phyloP scores from a whole-genome alignment of 2,329 filamentous ascomycete genomes.

The Calonectria naviculata region DNA sequence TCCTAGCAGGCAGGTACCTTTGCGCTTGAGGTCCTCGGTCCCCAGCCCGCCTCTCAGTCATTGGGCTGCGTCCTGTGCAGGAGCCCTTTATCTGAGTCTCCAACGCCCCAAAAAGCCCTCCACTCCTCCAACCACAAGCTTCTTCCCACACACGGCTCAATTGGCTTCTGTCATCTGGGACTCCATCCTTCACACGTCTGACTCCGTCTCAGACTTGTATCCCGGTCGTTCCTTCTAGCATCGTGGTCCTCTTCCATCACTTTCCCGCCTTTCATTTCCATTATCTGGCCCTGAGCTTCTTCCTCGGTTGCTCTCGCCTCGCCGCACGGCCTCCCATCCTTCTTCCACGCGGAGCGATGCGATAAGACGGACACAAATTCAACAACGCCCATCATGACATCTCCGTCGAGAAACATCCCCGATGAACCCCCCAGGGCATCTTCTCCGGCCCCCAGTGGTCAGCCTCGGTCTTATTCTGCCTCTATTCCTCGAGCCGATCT shows the following conservation, averaged over 20 bases:
- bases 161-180: slow-evolving; percentile 20
- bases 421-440: slow-evolving; percentile 55
- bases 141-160: slow-evolving; percentile 20
- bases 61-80: not conserved
- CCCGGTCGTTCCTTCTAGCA: not conserved
- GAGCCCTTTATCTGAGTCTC: slow-evolving; percentile 19
- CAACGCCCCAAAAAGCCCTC: slow-evolving; percentile 10
- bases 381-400: slow-evolving; percentile 47
- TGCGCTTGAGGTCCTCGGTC: not conserved
- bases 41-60: not conserved
- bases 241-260: not conserved
- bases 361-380: slow-evolving; percentile 35
- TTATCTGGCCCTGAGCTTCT: slow-evolving; percentile 12
- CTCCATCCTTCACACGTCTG: slow-evolving; percentile 11
- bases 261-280: not conserved
- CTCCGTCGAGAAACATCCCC: slow-evolving; percentile 50
- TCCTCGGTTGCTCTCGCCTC: slow-evolving; percentile 16
- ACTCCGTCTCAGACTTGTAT: slow-evolving; percentile 4
- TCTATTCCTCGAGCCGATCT: slow-evolving; percentile 68
- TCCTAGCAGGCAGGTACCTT: slow-evolving; percentile 5
- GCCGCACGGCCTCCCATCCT: slow-evolving; percentile 11
- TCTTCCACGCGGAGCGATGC: slow-evolving; percentile 33
- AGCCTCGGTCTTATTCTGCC: slow-evolving; percentile 58
- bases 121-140: slow-evolving; percentile 25
- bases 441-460: slow-evolving; percentile 57